Percentiles rank a stretch among this genome's conserved stretches.
phyloP scores from a whole-genome alignment of 164 flowering plant genomes.

The Liquidambar formosana region DNA sequence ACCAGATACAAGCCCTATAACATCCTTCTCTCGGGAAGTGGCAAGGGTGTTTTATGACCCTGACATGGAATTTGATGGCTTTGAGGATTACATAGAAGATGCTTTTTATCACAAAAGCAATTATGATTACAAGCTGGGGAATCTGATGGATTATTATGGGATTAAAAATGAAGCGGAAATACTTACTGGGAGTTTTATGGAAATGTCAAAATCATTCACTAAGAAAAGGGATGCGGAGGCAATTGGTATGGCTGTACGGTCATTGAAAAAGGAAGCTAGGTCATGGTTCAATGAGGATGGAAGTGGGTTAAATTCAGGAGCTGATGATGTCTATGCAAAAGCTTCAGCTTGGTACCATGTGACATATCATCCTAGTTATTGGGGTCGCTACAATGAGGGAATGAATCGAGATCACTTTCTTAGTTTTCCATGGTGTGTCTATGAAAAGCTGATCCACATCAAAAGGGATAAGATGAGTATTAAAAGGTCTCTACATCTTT shows the following conservation, averaged over 20 bases:
- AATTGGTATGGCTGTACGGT: conserved; percentile 41
- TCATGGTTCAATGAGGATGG: conserved; percentile 6
- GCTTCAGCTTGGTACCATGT: conserved; percentile 93
- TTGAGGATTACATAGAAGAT: conserved; percentile 41
- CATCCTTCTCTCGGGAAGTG: conserved; percentile 55
- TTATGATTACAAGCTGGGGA: conserved; percentile 57
- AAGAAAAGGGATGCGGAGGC: conserved; percentile 50
- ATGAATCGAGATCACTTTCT: conserved; percentile 57
- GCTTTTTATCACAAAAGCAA: conserved; percentile 50
- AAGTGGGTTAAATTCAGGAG: conserved; percentile 15
- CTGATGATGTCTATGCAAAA: conserved; percentile 57
- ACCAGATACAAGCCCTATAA: conserved; percentile 21
- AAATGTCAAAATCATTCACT: conserved; percentile 42
- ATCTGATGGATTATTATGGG: conserved; percentile 63
- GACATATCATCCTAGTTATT: conserved; percentile 62
- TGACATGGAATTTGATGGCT: conserved; percentile 64
- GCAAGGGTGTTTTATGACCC: conserved; percentile 58
- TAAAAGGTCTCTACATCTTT: neutral
- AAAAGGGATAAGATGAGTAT: conserved; percentile 35
- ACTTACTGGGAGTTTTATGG: conserved; percentile 54
- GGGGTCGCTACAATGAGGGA: conserved; percentile 66
- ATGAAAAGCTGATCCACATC: conserved; percentile 66
- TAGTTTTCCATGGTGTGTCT: conserved; percentile 88
- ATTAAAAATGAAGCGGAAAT: conserved; percentile 62
- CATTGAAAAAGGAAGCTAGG: conserved; percentile 50